Base-by-base conservation (phyloP, 371 early-diverging fungal species). In the Mucor piriformis region DNA sequence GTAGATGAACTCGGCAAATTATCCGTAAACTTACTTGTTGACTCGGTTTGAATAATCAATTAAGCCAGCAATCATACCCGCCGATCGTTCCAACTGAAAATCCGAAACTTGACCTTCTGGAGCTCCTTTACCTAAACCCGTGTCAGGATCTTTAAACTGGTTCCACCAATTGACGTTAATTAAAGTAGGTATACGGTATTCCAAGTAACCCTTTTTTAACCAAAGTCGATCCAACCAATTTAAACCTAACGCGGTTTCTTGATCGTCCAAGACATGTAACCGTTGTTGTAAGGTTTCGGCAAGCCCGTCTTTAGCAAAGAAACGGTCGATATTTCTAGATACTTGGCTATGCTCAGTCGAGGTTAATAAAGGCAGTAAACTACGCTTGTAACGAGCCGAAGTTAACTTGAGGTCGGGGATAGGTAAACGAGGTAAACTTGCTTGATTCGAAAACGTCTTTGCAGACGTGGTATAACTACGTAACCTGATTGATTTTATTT, bases 131-230 rank as follows among this genome's bases (percentile, higher is more conserved):
- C 76, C 63, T 6, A 85, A 70, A 29, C 82, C 84, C 1, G 57
- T 56, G 4, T 84, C 84, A 48, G 83, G 83, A 66, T 91, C 89
- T 29, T 74, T 78, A 66, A 88, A 84, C 65, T 83, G 79, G 33
- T 79, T 86, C 87, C 83, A 94, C 95, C 95, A 96, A 66, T 95
- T 96, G 53, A 92, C 89, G 63, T 95, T 92, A 74, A 94, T 84
- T 62, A 93, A 72, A 6, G 88, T 82, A 3, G 93, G 87, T 8
- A 87, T 90, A 24, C 95, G 83, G 82, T 91, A 95, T 46, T 89
- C 87, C n/a, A 93, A 85, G 67, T 97, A 97, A 13, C 91, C 98
- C 59, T 92, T 89, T 54, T 83, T 74, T 8, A 97, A 83, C 95
- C 93, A 94, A 23, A 91, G 85, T 8, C 79, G 77, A 64, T 95